phyloP scores from a whole-genome alignment of 768 basidiomycete species.

The Multifurca ochricompacta region DNA sequence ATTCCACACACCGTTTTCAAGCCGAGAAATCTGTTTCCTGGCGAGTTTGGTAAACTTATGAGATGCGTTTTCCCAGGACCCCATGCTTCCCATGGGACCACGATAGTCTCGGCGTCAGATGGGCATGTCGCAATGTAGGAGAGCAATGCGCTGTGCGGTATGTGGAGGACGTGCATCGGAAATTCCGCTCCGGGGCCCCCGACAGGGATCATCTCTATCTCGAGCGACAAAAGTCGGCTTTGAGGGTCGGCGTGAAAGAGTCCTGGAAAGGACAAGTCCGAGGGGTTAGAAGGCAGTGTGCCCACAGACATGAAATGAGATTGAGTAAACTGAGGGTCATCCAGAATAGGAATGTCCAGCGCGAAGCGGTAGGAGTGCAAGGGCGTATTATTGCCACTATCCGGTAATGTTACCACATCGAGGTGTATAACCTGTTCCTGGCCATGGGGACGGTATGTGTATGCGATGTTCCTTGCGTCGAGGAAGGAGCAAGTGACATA shows the following conservation, averaged over 20 bases:
- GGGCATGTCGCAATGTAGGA: not conserved
- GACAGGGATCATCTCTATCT: not conserved
- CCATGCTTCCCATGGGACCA: slow-evolving; percentile 1
- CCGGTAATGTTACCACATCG: not conserved
- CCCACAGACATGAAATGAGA: not conserved
- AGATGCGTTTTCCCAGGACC: not conserved
- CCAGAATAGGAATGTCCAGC: not conserved
- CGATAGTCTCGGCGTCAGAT: not conserved
- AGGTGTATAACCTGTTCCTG: not conserved
- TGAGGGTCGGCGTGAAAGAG: not conserved
- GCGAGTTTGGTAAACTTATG: not conserved
- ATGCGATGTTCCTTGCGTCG: not conserved
- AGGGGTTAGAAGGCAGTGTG: not conserved
- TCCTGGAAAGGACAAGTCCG: not conserved
- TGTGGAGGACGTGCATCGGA: not conserved
- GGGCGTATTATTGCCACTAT: not conserved
- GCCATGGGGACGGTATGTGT: not conserved
- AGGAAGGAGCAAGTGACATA: not conserved
- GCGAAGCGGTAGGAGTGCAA: not conserved
- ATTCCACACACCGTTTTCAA: not conserved
- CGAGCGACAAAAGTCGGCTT: not conserved
- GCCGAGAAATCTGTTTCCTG: not conserved
- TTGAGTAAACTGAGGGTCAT: not conserved
- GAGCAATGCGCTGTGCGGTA: not conserved
- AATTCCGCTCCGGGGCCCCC: not conserved